These are phyloP conservation scores for Nidularia pulvinata DNA, from an alignment of 768 basidiomycete species.

Conservation along the genomic window DNA sequence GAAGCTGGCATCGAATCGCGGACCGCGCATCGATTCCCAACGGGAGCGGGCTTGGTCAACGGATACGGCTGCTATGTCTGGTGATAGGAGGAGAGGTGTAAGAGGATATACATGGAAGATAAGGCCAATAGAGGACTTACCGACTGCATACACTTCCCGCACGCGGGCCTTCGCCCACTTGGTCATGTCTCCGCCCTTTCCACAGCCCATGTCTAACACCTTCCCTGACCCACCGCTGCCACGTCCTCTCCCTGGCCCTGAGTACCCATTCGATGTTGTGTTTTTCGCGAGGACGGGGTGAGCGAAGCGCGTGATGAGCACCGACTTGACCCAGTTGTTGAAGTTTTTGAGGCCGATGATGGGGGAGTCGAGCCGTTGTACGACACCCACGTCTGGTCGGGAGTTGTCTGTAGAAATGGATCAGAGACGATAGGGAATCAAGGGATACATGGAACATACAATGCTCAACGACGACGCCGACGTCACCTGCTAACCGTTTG, in stretches of 20 bases:
- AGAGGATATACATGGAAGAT: not conserved
- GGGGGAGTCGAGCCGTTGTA: constrained; percentile 83
- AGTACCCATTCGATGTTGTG: constrained; percentile 16
- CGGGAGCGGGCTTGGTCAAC: constrained; percentile 85
- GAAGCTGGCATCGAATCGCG: constrained; percentile 78
- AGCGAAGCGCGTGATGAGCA: constrained; percentile 90
- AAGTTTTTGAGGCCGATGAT: constrained; percentile 98
- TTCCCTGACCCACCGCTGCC: constrained; percentile 55
- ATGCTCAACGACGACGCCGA: constrained; percentile 73
- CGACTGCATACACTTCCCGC: constrained; percentile 77
- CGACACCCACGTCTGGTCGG: constrained; percentile 88
- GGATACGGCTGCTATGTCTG: constrained; percentile 91
- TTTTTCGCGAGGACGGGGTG: constrained; percentile 61
- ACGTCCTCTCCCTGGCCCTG: constrained; percentile 24
- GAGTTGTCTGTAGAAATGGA: constrained; percentile 68
- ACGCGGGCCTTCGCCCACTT: constrained; percentile 94
- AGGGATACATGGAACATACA: constrained; percentile 47
- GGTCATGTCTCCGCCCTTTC: constrained; percentile 97
- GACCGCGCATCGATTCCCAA: constrained; percentile 48
- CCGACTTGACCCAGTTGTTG: constrained; percentile 99
- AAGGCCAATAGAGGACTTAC: constrained; percentile 34
- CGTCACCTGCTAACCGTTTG: constrained; percentile 66
- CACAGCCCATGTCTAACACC: constrained; percentile 96
- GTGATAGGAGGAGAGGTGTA: constrained; percentile 2
- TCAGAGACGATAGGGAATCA: constrained; percentile 2